Evolutionary conservation across 176 grass and related monocot species (phyloP).

Genomic region (Bothriochloa decipiens): DNA sequence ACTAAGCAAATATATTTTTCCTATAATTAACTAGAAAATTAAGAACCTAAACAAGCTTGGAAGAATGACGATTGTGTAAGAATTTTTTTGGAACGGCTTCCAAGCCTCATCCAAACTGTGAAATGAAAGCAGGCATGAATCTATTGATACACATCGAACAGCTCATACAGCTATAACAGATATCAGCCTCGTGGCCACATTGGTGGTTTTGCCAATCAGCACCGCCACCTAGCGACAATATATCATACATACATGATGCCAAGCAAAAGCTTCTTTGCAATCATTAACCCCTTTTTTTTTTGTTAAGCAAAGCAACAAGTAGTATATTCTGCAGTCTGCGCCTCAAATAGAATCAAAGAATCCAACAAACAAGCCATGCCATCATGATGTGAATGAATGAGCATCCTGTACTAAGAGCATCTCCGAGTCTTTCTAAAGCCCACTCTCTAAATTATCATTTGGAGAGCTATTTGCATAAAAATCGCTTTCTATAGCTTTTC

Average conservation of each 20-base stretch:
- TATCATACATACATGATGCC: background rate
- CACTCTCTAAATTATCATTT: too few species aligned
- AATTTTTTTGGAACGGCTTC: background rate
- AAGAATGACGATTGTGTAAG: background rate
- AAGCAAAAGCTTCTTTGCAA: background rate
- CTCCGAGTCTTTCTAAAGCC: too few species aligned
- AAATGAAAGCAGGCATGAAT: background rate
- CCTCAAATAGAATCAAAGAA: conserved; percentile 18
- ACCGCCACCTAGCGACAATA: background rate
- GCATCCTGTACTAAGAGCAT: background rate
- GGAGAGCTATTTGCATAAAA: too few species aligned
- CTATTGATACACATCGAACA: background rate
- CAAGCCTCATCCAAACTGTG: background rate
- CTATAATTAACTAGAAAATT: background rate
- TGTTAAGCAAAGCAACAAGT: conserved; percentile 1
- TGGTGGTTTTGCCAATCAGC: conserved; percentile 10
- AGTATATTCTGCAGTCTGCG: background rate
- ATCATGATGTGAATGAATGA: background rate
- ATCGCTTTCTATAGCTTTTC: too few species aligned
- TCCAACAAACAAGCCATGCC: conserved; percentile 4
- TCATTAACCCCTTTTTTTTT: background rate
- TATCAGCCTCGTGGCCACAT: background rate
- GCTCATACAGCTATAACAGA: conserved; percentile 22
- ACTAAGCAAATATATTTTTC: background rate
- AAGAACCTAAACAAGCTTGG: background rate